phyloP scores from a whole-genome alignment of 257 asterid species.

The Solanum chiquidenum region DNA sequence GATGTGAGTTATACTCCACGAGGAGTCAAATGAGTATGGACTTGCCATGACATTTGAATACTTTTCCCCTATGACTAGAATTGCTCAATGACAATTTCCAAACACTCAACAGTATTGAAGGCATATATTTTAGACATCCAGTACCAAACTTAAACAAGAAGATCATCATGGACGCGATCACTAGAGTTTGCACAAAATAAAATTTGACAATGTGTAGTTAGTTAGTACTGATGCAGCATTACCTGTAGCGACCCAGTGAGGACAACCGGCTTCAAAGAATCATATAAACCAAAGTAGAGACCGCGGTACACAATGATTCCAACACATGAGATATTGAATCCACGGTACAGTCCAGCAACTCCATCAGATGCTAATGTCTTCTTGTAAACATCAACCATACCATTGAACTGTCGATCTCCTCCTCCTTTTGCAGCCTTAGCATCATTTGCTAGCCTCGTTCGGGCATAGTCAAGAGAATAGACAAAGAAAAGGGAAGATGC shows the following conservation, averaged over 20 bases:
- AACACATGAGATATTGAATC: conserved; percentile 35
- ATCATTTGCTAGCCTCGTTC: conserved; percentile 35
- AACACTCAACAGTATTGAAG: not conserved
- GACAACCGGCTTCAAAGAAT: conserved; percentile 34
- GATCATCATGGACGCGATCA: not conserved
- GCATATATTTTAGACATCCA: not conserved
- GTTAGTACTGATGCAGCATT: not conserved
- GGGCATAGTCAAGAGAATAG: conserved; percentile 34
- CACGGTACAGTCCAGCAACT: conserved; percentile 36
- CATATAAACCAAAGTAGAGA: conserved; percentile 38
- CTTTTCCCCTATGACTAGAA: not conserved
- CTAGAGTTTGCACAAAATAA: not conserved
- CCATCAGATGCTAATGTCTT: conserved; percentile 35
- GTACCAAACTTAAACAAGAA: not conserved
- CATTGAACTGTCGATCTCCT: conserved; percentile 31
- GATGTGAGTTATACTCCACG: not conserved
- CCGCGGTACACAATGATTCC: conserved; percentile 43
- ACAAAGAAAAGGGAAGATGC: conserved; percentile 37
- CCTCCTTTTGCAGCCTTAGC: conserved; percentile 36
- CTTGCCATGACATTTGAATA: not conserved
- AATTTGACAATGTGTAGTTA: not conserved
- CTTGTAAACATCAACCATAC: conserved; percentile 33
- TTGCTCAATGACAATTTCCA: not conserved
- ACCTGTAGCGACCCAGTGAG: conserved; percentile 29
- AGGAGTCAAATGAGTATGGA: not conserved